Percentiles rank a stretch among this genome's conserved stretches.
Evolutionary conservation across 257 asterid species (phyloP).

Genomic region (Nicotiana attenuata): DNA sequence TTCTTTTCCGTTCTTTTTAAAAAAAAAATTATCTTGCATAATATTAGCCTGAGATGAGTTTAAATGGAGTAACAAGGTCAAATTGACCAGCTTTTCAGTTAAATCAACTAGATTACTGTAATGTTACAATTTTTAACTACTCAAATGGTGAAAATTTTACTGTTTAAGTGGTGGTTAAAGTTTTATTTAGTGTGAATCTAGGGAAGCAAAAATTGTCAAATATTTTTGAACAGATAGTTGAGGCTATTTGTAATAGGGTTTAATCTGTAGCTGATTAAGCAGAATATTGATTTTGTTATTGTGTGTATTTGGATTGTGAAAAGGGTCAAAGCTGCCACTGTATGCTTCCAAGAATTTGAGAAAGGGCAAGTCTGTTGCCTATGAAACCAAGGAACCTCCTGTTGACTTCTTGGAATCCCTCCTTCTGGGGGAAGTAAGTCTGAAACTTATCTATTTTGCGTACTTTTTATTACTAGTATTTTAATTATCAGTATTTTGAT

Average conservation of each 20-base stretch:
- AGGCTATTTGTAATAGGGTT: background rate
- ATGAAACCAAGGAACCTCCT: conserved; percentile 12
- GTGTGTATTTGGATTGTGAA: background rate
- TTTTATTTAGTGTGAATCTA: background rate
- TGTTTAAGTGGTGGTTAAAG: background rate
- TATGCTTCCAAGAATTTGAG: conserved; percentile 12
- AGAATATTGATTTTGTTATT: background rate
- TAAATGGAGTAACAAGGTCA: too few species aligned
- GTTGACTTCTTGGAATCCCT: conserved; percentile 18
- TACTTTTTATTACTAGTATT: background rate
- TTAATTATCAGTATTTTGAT: background rate
- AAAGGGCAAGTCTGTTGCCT: background rate
- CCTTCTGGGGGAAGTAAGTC: conserved; percentile 20
- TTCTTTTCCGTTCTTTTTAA: too few species aligned
- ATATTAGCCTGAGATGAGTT: too few species aligned
- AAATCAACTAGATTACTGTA: too few species aligned
- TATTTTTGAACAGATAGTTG: background rate
- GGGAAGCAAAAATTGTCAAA: too few species aligned
- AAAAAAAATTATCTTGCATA: too few species aligned
- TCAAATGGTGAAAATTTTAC: background rate
- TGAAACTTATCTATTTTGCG: background rate
- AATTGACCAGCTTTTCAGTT: too few species aligned
- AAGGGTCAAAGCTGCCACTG: conserved; percentile 20
- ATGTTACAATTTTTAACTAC: too few species aligned
- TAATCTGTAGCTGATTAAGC: background rate